These are phyloP conservation scores for Zancudomyces culisetae DNA, from an alignment of 371 early-diverging fungal genomes.

Conservation along the genomic window DNA sequence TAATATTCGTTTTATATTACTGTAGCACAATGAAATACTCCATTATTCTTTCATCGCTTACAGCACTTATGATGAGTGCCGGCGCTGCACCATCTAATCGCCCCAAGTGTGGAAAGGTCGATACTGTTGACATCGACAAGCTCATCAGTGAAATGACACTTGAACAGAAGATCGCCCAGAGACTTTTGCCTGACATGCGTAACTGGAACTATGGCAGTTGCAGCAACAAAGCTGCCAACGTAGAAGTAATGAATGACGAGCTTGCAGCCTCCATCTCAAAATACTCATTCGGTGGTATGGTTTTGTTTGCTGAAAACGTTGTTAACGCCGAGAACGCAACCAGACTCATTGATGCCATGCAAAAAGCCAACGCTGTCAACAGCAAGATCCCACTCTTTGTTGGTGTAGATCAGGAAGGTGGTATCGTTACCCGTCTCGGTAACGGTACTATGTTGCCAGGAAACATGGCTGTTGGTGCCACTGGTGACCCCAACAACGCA, in stretches of 20 bases:
- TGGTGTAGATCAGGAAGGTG: conserved; percentile 2
- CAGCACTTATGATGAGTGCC: too few species aligned
- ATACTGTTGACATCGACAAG: not conserved
- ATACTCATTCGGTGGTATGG: conserved; percentile 4
- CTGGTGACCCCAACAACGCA: not conserved
- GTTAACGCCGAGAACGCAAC: not conserved
- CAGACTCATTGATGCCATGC: not conserved
- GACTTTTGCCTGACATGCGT: conserved; percentile 3
- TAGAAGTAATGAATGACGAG: not conserved
- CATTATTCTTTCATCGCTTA: too few species aligned
- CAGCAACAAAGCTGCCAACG: not conserved
- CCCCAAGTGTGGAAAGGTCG: too few species aligned
- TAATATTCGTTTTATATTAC: too few species aligned
- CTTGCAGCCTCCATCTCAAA: not conserved
- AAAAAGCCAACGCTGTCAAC: not conserved
- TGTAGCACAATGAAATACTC: too few species aligned
- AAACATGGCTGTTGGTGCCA: conserved; percentile 4
- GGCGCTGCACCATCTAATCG: too few species aligned
- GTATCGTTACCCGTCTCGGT: not conserved
- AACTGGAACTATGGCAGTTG: not conserved
- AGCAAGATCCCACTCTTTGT: not conserved
- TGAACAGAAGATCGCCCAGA: conserved; percentile 2
- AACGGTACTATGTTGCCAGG: conserved; percentile 1
- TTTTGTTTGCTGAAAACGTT: conserved; percentile 4
- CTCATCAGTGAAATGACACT: conserved; percentile 2